Percentiles rank a stretch among this genome's conserved stretches.
These are phyloP conservation scores for Mixia osmundae DNA, from an alignment of 1,284 basidiomycete species.

Conservation along the genomic window DNA sequence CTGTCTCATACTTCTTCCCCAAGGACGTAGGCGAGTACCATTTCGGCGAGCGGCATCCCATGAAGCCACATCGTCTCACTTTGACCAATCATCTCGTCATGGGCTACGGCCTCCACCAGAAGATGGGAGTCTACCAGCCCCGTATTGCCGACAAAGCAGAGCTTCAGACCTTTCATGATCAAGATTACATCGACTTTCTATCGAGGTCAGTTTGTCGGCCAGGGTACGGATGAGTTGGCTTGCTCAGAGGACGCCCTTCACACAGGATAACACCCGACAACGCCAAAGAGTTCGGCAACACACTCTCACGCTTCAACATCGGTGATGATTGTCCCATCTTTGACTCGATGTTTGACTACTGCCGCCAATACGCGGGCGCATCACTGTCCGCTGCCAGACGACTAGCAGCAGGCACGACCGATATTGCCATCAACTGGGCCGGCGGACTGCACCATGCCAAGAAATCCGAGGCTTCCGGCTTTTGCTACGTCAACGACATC, in stretches of 20 bases:
- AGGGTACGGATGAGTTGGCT: neutral
- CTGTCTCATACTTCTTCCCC: constrained; percentile 92
- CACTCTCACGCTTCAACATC: constrained; percentile 18
- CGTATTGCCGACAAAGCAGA: constrained; percentile 71
- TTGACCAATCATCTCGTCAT: constrained; percentile 87
- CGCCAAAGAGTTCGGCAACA: constrained; percentile 30
- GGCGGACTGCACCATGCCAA: constrained; percentile 90
- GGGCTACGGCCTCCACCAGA: constrained; percentile 86
- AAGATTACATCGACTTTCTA: constrained; percentile 83
- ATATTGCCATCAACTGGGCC: constrained; percentile 95
- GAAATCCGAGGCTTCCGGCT: constrained; percentile 82
- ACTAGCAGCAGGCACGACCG: constrained; percentile 58
- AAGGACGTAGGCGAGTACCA: constrained; percentile 85
- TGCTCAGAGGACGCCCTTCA: neutral
- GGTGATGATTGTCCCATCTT: constrained; percentile 81
- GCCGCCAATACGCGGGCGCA: constrained; percentile 70
- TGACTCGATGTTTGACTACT: constrained; percentile 75
- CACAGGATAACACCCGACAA: constrained; percentile 57
- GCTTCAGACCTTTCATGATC: constrained; percentile 70
- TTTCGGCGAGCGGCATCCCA: constrained; percentile 90
- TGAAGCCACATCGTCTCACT: constrained; percentile 89
- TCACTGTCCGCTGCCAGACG: constrained; percentile 75
- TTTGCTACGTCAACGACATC: constrained; percentile 91
- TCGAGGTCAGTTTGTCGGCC: constrained; percentile 25
- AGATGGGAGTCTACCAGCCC: constrained; percentile 83